phyloP scores from a whole-genome alignment of 495 filamentous ascomycete species.

The Chaetomium fimeti region DNA sequence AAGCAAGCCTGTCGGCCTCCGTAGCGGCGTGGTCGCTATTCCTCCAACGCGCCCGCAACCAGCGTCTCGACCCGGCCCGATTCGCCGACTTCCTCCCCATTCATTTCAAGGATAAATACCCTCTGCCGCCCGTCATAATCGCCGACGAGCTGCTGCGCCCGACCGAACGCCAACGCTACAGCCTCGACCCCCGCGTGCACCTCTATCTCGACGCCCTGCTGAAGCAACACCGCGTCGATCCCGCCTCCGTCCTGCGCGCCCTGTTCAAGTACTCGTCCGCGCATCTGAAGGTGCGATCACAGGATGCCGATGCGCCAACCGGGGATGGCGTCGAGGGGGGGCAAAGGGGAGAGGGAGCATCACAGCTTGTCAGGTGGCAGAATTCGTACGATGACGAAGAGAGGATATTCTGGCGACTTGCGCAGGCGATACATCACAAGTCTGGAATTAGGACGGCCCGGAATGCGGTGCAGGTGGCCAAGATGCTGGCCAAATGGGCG shows the following conservation, averaged over 20 bases:
- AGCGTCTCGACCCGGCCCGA: conserved; percentile 46
- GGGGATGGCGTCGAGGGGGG: conserved; percentile 29
- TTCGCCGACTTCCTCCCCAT: conserved; percentile 47
- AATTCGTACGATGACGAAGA: conserved; percentile 51
- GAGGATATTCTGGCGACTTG: conserved; percentile 52
- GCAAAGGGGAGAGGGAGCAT: conserved; percentile 20
- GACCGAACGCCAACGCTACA: conserved; percentile 43
- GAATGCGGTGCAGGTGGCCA: conserved; percentile 41
- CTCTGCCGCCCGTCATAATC: conserved; percentile 47
- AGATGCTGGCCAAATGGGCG: conserved; percentile 46
- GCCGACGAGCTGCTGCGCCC: conserved; percentile 61
- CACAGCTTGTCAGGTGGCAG: conserved; percentile 43
- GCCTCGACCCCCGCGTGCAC: conserved; percentile 62
- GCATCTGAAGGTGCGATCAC: conserved; percentile 33
- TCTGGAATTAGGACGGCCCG: conserved; percentile 35
- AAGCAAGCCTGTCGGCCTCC: conserved; percentile 24
- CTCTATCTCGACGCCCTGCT: conserved; percentile 64
- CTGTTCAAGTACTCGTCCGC: conserved; percentile 60
- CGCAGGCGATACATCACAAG: conserved; percentile 45
- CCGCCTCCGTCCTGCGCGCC: conserved; percentile 55
- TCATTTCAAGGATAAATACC: conserved; percentile 45
- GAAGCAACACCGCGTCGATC: conserved; percentile 52
- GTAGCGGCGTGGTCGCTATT: conserved; percentile 50
- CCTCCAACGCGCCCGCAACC: conserved; percentile 44
- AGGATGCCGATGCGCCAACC: conserved; percentile 1